A percentile compares a stretch with the other conserved stretches of the same genome.
Conservation (phyloP, 2,329 filamentous ascomycete genomes). For the Neobulgaria alba region DNA sequence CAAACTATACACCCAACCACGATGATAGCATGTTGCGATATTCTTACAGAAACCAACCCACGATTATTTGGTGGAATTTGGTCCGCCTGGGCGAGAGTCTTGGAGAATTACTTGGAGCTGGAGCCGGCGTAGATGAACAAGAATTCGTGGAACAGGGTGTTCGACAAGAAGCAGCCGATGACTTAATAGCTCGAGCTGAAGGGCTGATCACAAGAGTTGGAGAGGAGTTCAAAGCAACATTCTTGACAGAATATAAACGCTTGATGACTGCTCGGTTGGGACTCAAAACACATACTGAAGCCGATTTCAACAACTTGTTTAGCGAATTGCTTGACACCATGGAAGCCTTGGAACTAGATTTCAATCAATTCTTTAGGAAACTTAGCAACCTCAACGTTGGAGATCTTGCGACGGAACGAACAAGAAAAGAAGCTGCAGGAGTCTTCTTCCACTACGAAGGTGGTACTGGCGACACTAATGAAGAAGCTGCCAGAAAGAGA, state of each 20-base stretch:
- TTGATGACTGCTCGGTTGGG: constrained; percentile 77
- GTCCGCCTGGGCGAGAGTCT: constrained; percentile 83
- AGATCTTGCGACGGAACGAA: constrained; percentile 56
- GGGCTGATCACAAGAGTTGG: constrained; percentile 70
- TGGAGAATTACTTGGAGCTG: constrained; percentile 80
- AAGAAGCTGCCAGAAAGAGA: constrained; percentile 55
- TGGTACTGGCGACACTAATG: constrained; percentile 45
- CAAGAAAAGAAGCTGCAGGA: constrained; percentile 54
- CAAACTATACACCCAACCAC: constrained; percentile 90
- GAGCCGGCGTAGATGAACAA: constrained; percentile 59
- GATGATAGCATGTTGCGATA: constrained; percentile 86
- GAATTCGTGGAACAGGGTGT: constrained; percentile 68
- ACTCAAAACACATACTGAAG: constrained; percentile 56
- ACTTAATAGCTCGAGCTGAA: constrained; percentile 73
- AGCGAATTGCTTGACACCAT: constrained; percentile 76
- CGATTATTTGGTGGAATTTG: constrained; percentile 97
- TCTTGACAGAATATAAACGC: constrained; percentile 80
- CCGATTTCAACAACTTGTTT: constrained; percentile 74
- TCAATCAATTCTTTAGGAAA: constrained; percentile 86
- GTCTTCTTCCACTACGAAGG: constrained; percentile 77
- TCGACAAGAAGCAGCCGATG: constrained; percentile 54
- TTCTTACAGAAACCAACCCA: constrained; percentile 87
- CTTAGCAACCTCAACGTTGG: constrained; percentile 55
- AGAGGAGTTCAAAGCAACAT: constrained; percentile 82
- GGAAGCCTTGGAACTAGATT: constrained; percentile 78